Evolutionary conservation across 2,329 filamentous ascomycete genomes (phyloP).

Genomic region (Fusarium tricinctum): DNA sequence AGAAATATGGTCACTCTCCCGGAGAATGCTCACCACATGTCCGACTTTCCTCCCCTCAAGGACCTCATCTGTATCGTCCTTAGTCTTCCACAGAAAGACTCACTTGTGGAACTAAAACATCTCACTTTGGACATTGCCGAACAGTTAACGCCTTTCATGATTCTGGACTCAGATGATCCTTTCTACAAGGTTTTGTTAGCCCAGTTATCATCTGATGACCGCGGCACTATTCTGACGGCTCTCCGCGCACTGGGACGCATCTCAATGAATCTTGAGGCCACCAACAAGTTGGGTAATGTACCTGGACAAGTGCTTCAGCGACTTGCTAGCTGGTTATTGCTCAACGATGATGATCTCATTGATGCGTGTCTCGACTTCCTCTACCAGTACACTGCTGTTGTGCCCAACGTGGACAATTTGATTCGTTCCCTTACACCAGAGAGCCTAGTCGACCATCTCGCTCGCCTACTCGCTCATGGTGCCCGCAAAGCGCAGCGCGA

Average conservation of each 20-base stretch:
- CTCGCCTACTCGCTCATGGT: slow-evolving; percentile 82
- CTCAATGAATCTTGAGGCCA: slow-evolving; percentile 85
- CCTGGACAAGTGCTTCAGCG: slow-evolving; percentile 74
- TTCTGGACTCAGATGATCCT: slow-evolving; percentile 78
- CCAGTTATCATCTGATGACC: slow-evolving; percentile 77
- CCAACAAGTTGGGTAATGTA: slow-evolving; percentile 81
- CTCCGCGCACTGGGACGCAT: slow-evolving; percentile 88
- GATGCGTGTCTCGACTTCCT: slow-evolving; percentile 93
- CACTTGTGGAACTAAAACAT: slow-evolving; percentile 87
- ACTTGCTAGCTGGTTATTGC: slow-evolving; percentile 79
- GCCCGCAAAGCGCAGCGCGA: slow-evolving; percentile 74
- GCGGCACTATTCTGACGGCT: slow-evolving; percentile 84
- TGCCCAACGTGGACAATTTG: slow-evolving; percentile 83
- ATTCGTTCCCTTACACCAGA: slow-evolving; percentile 73
- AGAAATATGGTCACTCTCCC: slow-evolving; percentile 96
- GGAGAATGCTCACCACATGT: slow-evolving; percentile 87
- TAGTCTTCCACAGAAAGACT: slow-evolving; percentile 79
- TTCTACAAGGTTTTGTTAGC: slow-evolving; percentile 81
- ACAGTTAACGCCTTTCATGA: slow-evolving; percentile 86
- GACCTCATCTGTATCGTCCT: slow-evolving; percentile 88
- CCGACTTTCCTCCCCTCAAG: slow-evolving; percentile 79
- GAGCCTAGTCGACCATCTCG: slow-evolving; percentile 81
- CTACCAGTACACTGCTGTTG: slow-evolving; percentile 92
- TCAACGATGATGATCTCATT: slow-evolving; percentile 91
- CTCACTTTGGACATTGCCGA: slow-evolving; percentile 93